These are phyloP conservation scores for Penicillium sp. DNA, from an alignment of 2,329 filamentous ascomycete genomes.

Conservation along the genomic window DNA sequence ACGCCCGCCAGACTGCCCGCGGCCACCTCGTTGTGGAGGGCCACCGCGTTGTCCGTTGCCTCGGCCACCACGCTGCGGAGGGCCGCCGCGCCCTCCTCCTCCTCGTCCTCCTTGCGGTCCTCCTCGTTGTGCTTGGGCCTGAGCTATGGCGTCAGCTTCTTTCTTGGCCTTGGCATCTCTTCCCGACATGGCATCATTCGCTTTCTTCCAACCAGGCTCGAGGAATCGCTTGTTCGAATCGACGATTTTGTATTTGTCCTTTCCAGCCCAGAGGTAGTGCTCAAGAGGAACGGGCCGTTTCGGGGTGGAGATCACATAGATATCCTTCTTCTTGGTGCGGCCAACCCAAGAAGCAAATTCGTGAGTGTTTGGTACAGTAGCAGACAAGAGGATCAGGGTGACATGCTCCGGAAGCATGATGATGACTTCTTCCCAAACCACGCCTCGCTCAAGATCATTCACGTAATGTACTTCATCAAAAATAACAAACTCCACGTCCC, in stretches of 20 bases:
- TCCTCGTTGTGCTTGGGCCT: slow-evolving; percentile 57
- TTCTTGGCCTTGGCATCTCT: slow-evolving; percentile 69
- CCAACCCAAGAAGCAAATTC: slow-evolving; percentile 99
- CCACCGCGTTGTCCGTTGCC: slow-evolving; percentile 50
- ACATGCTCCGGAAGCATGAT: slow-evolving; percentile 99
- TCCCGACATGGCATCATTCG: slow-evolving; percentile 78
- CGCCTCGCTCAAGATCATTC: slow-evolving; percentile 91
- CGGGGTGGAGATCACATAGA: slow-evolving; percentile 96
- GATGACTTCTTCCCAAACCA: slow-evolving; percentile 99
- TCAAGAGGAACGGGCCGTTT: slow-evolving; percentile 94
- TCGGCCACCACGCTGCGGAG: slow-evolving; percentile 50
- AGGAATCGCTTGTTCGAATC: slow-evolving; percentile 89
- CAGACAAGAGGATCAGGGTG: slow-evolving; percentile 90
- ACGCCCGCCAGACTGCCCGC: slow-evolving; percentile 57
- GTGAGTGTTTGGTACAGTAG: slow-evolving; percentile 94
- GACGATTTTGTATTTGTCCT: slow-evolving; percentile 92
- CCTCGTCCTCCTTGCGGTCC: slow-evolving; percentile 59
- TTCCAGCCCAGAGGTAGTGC: slow-evolving; percentile 94
- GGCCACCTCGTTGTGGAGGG: slow-evolving; percentile 44
- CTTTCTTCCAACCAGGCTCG: slow-evolving; percentile 93
- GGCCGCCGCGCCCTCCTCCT: slow-evolving; percentile 54
- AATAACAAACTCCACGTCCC: slow-evolving; percentile 97
- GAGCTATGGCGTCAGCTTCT: slow-evolving; percentile 57
- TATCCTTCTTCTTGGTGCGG: slow-evolving; percentile 96
- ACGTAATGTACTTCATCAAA: slow-evolving; percentile 99